These are phyloP conservation scores for Cucumis melo DNA, from an alignment of 306 rosid species.

Conservation along the genomic window DNA sequence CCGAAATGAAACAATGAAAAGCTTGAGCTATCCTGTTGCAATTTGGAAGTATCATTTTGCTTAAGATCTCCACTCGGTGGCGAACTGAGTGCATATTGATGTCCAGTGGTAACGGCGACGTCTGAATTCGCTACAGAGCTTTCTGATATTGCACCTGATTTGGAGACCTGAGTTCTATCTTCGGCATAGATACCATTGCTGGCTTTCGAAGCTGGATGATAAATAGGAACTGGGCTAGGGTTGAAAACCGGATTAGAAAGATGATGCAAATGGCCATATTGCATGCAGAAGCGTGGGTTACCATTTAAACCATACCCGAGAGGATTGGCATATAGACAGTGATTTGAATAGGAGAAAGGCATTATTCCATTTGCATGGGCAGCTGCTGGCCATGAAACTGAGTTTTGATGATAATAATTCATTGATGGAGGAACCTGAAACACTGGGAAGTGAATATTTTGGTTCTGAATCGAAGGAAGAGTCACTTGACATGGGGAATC, in stretches of 20 bases:
- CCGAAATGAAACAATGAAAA: constrained; percentile 93
- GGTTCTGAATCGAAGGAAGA: constrained; percentile 41
- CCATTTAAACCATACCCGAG: constrained; percentile 74
- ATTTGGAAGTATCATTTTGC: constrained; percentile 31
- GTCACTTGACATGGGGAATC: constrained; percentile 51
- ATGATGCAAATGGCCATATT: constrained; percentile 68
- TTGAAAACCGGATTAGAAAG: constrained; percentile 43
- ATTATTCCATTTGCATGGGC: constrained; percentile 53
- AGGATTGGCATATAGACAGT: constrained; percentile 56
- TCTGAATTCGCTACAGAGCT: constrained; percentile 32
- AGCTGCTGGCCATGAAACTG: constrained; percentile 78
- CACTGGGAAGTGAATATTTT: constrained; percentile 52
- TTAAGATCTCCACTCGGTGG: constrained; percentile 22
- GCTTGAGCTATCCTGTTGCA: constrained; percentile 21
- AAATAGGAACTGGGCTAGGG: constrained; percentile 49
- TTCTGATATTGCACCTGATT: constrained; percentile 33
- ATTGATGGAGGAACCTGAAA: constrained; percentile 62
- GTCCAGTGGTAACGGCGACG: constrained; percentile 24
- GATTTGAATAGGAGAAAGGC: constrained; percentile 56
- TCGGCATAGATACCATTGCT: constrained; percentile 27
- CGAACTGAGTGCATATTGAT: constrained; percentile 18
- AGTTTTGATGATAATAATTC: constrained; percentile 77
- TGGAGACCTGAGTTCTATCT: constrained; percentile 26
- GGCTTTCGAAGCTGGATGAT: constrained; percentile 45
- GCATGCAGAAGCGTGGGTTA: constrained; percentile 69